Evolutionary conservation across 2,329 filamentous ascomycete species (phyloP).

Genomic region (Sclerotinia subarctica): DNA sequence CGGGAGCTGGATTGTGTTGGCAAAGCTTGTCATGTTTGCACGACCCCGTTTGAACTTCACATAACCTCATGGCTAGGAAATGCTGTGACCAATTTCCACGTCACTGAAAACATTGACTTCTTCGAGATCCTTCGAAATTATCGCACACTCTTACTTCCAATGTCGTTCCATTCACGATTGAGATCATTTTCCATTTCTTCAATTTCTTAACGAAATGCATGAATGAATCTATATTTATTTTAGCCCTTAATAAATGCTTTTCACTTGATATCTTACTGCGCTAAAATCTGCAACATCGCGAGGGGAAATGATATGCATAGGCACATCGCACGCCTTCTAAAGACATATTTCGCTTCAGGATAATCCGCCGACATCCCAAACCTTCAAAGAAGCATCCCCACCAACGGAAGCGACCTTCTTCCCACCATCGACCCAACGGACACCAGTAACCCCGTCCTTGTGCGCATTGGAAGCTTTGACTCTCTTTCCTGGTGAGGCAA

Average conservation of each 20-base stretch:
- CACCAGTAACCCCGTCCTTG: constrained; percentile 90
- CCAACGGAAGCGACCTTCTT: constrained; percentile 73
- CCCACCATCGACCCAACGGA: constrained; percentile 70
- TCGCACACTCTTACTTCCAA: not conserved
- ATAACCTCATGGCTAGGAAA: not conserved
- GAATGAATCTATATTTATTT: not conserved
- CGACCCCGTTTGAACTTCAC: not conserved
- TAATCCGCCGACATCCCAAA: constrained; percentile 69
- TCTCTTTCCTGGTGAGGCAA: constrained; percentile 76
- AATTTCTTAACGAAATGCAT: not conserved
- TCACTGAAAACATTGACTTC: not conserved
- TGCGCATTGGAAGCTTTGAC: constrained; percentile 85
- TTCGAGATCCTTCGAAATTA: not conserved
- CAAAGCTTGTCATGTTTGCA: constrained; percentile 10
- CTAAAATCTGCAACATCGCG: not conserved
- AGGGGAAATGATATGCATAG: constrained; percentile 8
- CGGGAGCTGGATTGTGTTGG: constrained; percentile 7
- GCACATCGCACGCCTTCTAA: not conserved
- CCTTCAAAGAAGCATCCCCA: constrained; percentile 85
- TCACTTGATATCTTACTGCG: not conserved
- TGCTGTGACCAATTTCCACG: constrained; percentile 5
- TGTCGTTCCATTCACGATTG: not conserved
- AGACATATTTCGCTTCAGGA: constrained; percentile 39
- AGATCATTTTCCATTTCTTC: not conserved
- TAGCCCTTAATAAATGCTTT: not conserved